Evolutionary conservation across 768 basidiomycete genomes (phyloP).

Genomic region (Lyophyllum decastes): DNA sequence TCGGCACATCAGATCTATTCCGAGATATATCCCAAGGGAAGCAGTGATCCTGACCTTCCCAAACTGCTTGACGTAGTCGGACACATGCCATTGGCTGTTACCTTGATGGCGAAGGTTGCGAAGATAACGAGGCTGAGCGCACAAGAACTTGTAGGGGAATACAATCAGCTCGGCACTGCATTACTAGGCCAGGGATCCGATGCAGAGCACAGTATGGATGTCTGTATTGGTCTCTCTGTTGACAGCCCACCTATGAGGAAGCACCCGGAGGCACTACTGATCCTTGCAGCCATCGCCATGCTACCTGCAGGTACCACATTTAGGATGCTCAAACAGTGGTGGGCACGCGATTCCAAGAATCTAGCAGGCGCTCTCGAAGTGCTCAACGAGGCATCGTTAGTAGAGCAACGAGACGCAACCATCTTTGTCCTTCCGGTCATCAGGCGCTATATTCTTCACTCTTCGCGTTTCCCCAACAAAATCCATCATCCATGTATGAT

Average conservation of each 20-base stretch:
- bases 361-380: slow-evolving; percentile 1
- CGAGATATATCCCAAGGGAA: slow-evolving; percentile 17
- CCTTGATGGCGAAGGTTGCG: slow-evolving; percentile 28
- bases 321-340: slow-evolving; percentile 10
- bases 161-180: not conserved
- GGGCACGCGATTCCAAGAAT: slow-evolving; percentile 5
- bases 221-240: slow-evolving; percentile 9
- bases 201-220: slow-evolving; percentile 4
- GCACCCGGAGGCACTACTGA: not conserved
- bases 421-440: slow-evolving; percentile 20
- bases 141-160: not conserved
- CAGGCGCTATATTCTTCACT: slow-evolving; percentile 14
- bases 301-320: slow-evolving; percentile 24
- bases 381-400: slow-evolving; percentile 4
- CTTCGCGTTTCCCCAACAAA: slow-evolving; percentile 2
- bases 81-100: slow-evolving; percentile 33
- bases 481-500: slow-evolving; percentile 7
- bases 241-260: slow-evolving; percentile 1
- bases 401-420: slow-evolving; percentile 1
- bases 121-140: not conserved
- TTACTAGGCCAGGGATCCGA: slow-evolving; percentile 7
- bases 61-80: slow-evolving; percentile 24
- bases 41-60: slow-evolving; percentile 20
- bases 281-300: slow-evolving; percentile 22
- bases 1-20: slow-evolving; percentile 24